Conservation (phyloP, 164 flowering plant genomes). For the Akebia trifoliata region DNA sequence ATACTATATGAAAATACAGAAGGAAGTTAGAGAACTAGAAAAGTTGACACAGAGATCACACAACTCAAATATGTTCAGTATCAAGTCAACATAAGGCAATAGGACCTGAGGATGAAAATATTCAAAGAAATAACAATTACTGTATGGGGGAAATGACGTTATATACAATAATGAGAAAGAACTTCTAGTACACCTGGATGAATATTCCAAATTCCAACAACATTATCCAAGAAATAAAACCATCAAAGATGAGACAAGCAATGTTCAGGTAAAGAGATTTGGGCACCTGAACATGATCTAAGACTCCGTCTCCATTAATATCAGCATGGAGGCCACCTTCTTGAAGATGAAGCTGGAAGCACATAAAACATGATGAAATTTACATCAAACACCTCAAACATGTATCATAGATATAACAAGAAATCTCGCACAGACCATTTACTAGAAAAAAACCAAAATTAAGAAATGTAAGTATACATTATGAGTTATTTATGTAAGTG, state of each 20-base stretch:
- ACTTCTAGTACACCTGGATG: background rate
- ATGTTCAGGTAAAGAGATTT: background rate
- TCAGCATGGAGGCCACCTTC: slow-evolving; percentile 99
- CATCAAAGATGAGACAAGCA: background rate
- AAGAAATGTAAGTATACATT: background rate
- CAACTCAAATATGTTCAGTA: too few species aligned
- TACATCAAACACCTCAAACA: slow-evolving; percentile 5
- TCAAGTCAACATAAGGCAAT: too few species aligned
- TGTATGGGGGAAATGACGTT: background rate
- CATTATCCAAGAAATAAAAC: background rate
- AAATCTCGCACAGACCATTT: background rate
- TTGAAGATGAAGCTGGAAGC: slow-evolving; percentile 84
- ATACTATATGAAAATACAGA: too few species aligned
- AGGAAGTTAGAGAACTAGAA: too few species aligned
- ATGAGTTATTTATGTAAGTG: background rate
- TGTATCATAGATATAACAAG: background rate
- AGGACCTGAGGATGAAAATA: too few species aligned
- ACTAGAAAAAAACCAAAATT: background rate
- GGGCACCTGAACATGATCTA: slow-evolving; percentile 95
- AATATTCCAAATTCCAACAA: background rate
- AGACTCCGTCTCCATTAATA: slow-evolving; percentile 95
- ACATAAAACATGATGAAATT: slow-evolving; percentile 7
- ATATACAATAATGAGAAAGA: background rate
- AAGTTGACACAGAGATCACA: too few species aligned
- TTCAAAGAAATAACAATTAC: too few species aligned